Conservation (phyloP, 495 filamentous ascomycete species). For the Penicillium antarcticum region DNA sequence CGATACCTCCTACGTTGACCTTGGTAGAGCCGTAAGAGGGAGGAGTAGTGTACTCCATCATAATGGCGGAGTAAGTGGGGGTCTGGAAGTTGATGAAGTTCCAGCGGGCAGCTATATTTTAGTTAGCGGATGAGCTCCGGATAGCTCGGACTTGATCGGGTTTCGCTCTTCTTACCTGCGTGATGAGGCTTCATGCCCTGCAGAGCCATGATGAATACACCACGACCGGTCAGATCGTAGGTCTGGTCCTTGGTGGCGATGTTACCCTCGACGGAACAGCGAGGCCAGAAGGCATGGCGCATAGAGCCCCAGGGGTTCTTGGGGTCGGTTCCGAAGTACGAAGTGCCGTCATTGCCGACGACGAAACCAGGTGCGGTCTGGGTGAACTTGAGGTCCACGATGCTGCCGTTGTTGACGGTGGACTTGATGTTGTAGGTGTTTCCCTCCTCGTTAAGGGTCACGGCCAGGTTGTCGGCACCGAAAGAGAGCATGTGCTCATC, state of each 20-base stretch:
- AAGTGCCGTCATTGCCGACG: conserved; percentile 81
- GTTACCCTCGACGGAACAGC: conserved; percentile 73
- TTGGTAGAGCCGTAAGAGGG: conserved; percentile 87
- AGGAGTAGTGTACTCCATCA: conserved; percentile 98
- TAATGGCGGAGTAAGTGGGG: conserved; percentile 75
- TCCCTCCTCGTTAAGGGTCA: conserved; percentile 82
- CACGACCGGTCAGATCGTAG: conserved; percentile 77
- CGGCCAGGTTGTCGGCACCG: conserved; percentile 74
- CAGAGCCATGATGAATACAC: conserved; percentile 74
- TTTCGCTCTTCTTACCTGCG: conserved; percentile 55
- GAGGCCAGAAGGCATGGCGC: conserved; percentile 90
- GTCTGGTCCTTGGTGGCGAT: conserved; percentile 80
- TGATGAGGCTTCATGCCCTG: conserved; percentile 99
- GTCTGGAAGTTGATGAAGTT: conserved; percentile 92
- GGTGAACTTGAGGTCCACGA: conserved; percentile 82
- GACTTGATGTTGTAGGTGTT: conserved; percentile 82
- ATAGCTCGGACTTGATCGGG: too few relatives aligned
- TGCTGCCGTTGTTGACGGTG: conserved; percentile 65
- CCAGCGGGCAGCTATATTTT: conserved; percentile 71
- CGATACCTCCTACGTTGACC: conserved; percentile 80
- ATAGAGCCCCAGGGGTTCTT: conserved; percentile 86
- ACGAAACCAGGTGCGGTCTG: conserved; percentile 76
- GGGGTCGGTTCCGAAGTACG: conserved; percentile 80
- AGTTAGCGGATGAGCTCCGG: conserved; percentile 3
- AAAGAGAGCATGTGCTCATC: conserved; percentile 79